Evolutionary conservation across 2,329 filamentous ascomycete species (phyloP).

Genomic region (Calonectria ilicicola): DNA sequence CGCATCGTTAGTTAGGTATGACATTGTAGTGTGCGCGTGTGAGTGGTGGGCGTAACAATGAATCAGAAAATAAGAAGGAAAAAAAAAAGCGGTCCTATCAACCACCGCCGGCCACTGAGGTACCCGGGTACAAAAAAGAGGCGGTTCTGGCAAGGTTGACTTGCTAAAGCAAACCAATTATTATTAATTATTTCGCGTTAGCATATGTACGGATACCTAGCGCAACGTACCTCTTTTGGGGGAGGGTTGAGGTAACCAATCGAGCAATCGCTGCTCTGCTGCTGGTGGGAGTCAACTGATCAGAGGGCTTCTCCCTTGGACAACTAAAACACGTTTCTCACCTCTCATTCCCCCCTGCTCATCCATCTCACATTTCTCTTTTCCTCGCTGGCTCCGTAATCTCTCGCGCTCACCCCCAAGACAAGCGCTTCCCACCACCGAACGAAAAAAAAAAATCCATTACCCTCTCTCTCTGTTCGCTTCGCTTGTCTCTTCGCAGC

Average conservation of each 20-base stretch:
- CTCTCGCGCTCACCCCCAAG: conserved; percentile 12
- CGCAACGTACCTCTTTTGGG: conserved; percentile 16
- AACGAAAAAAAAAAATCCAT: neutral
- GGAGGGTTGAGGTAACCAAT: conserved; percentile 24
- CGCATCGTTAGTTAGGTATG: conserved; percentile 7
- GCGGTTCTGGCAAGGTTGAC: conserved; percentile 23
- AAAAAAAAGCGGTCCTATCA: conserved; percentile 18
- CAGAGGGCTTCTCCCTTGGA: conserved; percentile 37
- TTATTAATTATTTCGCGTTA: conserved; percentile 21
- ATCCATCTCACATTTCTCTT: conserved; percentile 15
- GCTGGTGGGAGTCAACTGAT: conserved; percentile 34
- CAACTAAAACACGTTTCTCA: conserved; percentile 46
- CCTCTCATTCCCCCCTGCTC: conserved; percentile 23
- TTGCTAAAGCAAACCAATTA: conserved; percentile 27
- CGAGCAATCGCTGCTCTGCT: neutral
- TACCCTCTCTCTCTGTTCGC: neutral
- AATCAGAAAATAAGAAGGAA: conserved; percentile 21
- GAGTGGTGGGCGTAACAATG: conserved; percentile 26
- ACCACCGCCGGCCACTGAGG: neutral
- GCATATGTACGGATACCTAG: conserved; percentile 23
- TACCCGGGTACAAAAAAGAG: conserved; percentile 21
- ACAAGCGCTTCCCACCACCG: conserved; percentile 1
- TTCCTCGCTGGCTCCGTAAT: conserved; percentile 20
- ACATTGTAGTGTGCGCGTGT: conserved; percentile 18
- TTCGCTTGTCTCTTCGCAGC: neutral